phyloP scores from a whole-genome alignment of 1,139 yeast species.

The Lodderomyces beijingensis region DNA sequence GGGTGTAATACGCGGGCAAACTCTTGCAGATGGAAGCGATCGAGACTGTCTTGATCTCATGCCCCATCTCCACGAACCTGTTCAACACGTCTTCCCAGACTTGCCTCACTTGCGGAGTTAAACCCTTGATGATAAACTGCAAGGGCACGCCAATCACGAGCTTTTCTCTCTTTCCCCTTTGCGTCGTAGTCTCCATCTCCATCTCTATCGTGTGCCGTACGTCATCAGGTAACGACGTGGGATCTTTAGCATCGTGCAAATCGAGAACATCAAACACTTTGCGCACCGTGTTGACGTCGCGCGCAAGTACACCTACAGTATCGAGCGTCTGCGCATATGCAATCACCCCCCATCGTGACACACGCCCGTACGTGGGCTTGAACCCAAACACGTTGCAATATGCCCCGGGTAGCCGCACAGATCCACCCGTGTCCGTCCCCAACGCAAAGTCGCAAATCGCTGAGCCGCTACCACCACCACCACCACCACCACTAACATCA shows the following conservation, averaged over 20 bases:
- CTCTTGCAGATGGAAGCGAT: slow-evolving; percentile 65
- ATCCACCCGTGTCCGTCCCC: slow-evolving; percentile 98
- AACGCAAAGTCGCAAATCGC: slow-evolving; percentile 56
- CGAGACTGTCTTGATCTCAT: slow-evolving; percentile 57
- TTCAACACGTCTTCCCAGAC: slow-evolving; percentile 46
- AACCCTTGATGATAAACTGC: slow-evolving; percentile 58
- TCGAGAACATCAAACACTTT: slow-evolving; percentile 56
- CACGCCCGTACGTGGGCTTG: slow-evolving; percentile 88
- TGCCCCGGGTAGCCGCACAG: slow-evolving; percentile 87
- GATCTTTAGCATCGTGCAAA: slow-evolving; percentile 66
- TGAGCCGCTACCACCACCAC: not conserved
- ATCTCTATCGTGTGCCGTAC: slow-evolving; percentile 25
- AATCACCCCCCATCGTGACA: slow-evolving; percentile 88
- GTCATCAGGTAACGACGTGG: slow-evolving; percentile 56
- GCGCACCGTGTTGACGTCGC: slow-evolving; percentile 37
- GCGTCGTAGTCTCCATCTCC: slow-evolving; percentile 10
- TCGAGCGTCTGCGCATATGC: slow-evolving; percentile 94
- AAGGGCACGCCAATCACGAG: slow-evolving; percentile 65
- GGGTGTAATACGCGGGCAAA: slow-evolving; percentile 79
- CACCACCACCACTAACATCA: slow-evolving; percentile 16
- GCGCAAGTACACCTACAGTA: slow-evolving; percentile 81
- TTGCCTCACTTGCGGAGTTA: slow-evolving; percentile 42
- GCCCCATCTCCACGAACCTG: slow-evolving; percentile 44
- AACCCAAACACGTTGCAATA: slow-evolving; percentile 81
- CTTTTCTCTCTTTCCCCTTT: slow-evolving; percentile 1